Conservation (phyloP, 2,329 filamentous ascomycete genomes). For the Epichloe sibirici region DNA sequence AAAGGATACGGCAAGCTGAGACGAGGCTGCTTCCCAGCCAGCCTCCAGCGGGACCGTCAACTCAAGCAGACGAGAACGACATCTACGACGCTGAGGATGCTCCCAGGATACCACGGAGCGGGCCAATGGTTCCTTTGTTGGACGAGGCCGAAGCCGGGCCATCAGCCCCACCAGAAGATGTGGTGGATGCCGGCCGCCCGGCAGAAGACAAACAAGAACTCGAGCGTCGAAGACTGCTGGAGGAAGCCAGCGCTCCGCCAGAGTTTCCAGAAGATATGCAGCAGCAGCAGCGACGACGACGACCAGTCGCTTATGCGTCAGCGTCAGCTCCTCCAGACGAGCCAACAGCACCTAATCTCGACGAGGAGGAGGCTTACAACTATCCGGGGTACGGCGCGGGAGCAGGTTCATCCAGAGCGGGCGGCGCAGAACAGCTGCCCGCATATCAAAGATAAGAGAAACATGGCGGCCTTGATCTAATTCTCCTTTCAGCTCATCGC, state of each 20-base stretch:
- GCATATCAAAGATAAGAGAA: slow-evolving; percentile 25
- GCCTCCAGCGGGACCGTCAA: slow-evolving; percentile 36
- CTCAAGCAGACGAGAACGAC: slow-evolving; percentile 31
- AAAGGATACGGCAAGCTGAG: slow-evolving; percentile 66
- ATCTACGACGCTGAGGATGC: slow-evolving; percentile 37
- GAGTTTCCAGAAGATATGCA: slow-evolving; percentile 43
- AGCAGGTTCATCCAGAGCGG: slow-evolving; percentile 12
- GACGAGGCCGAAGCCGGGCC: slow-evolving; percentile 16
- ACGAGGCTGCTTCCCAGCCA: slow-evolving; percentile 69
- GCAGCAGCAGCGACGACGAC: slow-evolving; percentile 4
- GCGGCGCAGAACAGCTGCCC: slow-evolving; percentile 22
- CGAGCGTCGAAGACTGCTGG: slow-evolving; percentile 51
- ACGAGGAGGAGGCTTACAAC: slow-evolving; percentile 41
- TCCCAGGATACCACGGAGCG: slow-evolving; percentile 13
- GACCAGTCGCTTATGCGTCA: slow-evolving; percentile 17
- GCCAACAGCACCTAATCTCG: slow-evolving; percentile 47
- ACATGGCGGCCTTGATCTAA: neutral
- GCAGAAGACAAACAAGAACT: slow-evolving; percentile 70
- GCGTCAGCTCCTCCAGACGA: slow-evolving; percentile 16
- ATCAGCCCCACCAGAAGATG: slow-evolving; percentile 35
- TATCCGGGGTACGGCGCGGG: slow-evolving; percentile 15
- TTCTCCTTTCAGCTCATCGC: neutral
- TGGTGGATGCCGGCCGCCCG: slow-evolving; percentile 19
- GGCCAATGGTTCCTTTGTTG: slow-evolving; percentile 7
- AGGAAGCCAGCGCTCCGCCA: slow-evolving; percentile 51